phyloP scores from a whole-genome alignment of 139 green algal species.

The Microglena sp. region DNA sequence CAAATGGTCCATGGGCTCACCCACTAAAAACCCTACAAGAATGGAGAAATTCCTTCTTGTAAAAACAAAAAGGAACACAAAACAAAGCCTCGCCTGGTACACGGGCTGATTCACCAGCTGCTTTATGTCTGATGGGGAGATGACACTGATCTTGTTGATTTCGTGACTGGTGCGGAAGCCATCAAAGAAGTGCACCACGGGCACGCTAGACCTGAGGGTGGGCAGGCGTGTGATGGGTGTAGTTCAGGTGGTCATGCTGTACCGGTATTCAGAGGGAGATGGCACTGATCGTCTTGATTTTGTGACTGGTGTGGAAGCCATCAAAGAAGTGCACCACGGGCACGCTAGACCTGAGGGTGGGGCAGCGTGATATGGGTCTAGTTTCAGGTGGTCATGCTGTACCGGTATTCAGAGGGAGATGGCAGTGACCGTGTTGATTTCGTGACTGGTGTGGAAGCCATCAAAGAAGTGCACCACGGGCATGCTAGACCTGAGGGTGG shows the following conservation, averaged over 20 bases:
- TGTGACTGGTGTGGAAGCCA: constrained; percentile 34
- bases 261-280: too few relatives aligned
- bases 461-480: constrained; percentile 41
- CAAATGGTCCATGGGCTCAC: too few relatives aligned
- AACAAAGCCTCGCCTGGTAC: constrained; percentile 5
- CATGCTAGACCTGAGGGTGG: constrained; percentile 32
- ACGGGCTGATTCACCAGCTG: constrained; percentile 11
- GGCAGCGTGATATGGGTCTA: too few relatives aligned
- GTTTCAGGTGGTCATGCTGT: too few relatives aligned
- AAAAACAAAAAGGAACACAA: too few relatives aligned
- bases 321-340: constrained; percentile 41
- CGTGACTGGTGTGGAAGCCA: constrained; percentile 35
- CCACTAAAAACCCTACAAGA: too few relatives aligned
- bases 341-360: constrained; percentile 33
- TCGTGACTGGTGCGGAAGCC: constrained; percentile 39
- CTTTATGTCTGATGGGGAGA: constrained; percentile 19
- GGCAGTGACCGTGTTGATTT: constrained; percentile 38
- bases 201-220: constrained; percentile 32
- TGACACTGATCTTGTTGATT: constrained; percentile 23
- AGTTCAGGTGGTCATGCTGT: too few relatives aligned
- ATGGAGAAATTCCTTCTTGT: too few relatives aligned
- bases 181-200: constrained; percentile 39
- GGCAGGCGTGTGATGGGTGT: constrained; percentile 44
- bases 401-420: too few relatives aligned
- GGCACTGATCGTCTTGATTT: constrained; percentile 37